These are phyloP conservation scores for Globisporangium nodosum DNA, from an alignment of 352 stramenopile species.

Conservation along the genomic window DNA sequence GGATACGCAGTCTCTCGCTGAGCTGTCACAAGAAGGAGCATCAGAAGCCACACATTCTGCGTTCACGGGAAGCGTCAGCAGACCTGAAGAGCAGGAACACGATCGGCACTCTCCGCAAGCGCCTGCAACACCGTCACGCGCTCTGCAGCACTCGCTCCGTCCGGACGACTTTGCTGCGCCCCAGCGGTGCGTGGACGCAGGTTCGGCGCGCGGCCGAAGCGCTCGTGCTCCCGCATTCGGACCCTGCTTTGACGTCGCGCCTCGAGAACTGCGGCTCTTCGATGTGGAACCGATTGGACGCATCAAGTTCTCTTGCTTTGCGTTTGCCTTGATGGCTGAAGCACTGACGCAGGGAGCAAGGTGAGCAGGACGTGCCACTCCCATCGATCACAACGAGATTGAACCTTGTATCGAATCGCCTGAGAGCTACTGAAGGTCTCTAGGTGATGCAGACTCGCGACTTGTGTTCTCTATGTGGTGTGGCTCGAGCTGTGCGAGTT, in stretches of 20 bases:
- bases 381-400: no score
- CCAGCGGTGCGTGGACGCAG: conserved; percentile 45
- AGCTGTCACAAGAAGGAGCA: conserved; percentile 22
- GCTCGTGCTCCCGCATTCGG: conserved; percentile 36
- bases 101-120: not conserved
- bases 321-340: no score
- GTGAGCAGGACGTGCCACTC: no score
- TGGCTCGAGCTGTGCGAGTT: not conserved
- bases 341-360: no score
- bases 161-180: not conserved
- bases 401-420: no score
- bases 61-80: not conserved
- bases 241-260: not conserved
- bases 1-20: conserved; percentile 37
- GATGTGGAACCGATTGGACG: no score
- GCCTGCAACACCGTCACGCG: not conserved
- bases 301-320: no score
- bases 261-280: not conserved
- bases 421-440: no score
- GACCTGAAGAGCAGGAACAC: not conserved
- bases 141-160: not conserved
- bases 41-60: not conserved
- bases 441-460: no score
- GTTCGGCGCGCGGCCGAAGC: conserved; percentile 43
- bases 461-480: not conserved